Base-by-base conservation (phyloP, 805 yeast species). In the Candida incommunis region DNA sequence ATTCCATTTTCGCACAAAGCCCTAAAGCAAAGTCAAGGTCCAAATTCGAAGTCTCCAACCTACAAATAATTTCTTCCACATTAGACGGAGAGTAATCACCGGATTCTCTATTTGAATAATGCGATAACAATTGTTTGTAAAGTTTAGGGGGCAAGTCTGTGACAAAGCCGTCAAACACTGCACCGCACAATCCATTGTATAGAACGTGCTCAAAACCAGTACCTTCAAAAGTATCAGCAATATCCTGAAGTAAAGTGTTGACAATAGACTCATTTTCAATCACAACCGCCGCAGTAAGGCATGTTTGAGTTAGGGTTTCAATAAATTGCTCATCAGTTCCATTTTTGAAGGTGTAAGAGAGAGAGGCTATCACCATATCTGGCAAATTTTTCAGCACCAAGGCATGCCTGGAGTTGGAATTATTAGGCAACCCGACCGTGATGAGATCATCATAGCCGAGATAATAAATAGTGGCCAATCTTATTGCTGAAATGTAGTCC, bases 1-100 rank as follows among this genome's bases (percentile, higher is more conserved):
- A 63, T 4, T 71, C 63, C 51, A 78, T 65, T 48, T 69, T 56
- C 34, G 66, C 65, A 57, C 95, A 80, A 16, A 83, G 62, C 11
- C 67, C 68, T 13, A 86, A 68, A 0, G 95, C 78, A 21, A 79
- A 64, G 60, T 90, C 95, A 29, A 90, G 72, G 56, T 90, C 95
- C 43, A 92, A 68, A 11, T 77, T 71, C 4, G 66, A 53, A 5
- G 82, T 68, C 53, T 87, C 88, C 22, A 90, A 57, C 1, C 75
- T 63, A 52, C 94, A 82, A 9, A 88, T 66, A 25, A 84, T 56
- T 46, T 80, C 79, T 41, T 85, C 87, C 18, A 90, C 65, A 2
- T 70, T 74, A 2, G 75, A 70, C 41, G 68, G 62, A 3, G 63
- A 66, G 3, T 52, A 50, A 0, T 59, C 46, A 1, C 70, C 65